Evolutionary conservation across 106 monocot genomes (phyloP).

Genomic region (Triglochin maritima): DNA sequence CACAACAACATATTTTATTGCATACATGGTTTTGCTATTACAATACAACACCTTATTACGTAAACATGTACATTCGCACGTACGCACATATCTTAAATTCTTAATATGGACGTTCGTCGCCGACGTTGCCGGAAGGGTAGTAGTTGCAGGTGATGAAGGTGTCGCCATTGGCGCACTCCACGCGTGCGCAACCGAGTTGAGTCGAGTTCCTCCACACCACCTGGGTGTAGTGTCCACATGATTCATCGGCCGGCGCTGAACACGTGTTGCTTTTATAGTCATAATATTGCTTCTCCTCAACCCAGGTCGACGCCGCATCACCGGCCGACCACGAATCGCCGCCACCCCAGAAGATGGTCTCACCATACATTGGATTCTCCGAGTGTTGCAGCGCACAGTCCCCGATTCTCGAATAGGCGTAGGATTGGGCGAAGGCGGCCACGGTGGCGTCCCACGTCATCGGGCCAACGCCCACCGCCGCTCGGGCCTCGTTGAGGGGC

Average conservation of each 20-base stretch:
- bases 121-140: conserved; percentile 31
- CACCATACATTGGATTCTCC: conserved; percentile 14
- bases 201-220: conserved; percentile 30
- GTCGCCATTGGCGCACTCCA: conserved; percentile 16
- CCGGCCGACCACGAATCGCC: conserved; percentile 7
- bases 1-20: too few relatives aligned
- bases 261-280: conserved; percentile 25
- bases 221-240: too few relatives aligned
- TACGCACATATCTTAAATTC: too few relatives aligned
- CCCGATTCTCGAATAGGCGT: conserved; percentile 16
- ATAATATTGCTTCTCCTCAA: conserved; percentile 20
- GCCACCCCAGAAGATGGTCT: conserved; percentile 44
- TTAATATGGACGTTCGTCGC: conserved; percentile 29
- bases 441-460: conserved; percentile 9
- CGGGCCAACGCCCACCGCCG: conserved; percentile 8
- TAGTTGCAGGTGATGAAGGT: conserved; percentile 36
- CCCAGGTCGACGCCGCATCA: conserved; percentile 30
- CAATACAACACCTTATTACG: too few relatives aligned
- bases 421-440: conserved; percentile 15
- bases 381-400: conserved; percentile 27
- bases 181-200: conserved; percentile 30
- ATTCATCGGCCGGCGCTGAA: conserved; percentile 25
- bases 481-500: conserved; percentile 4
- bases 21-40: too few relatives aligned
- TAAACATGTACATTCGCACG: too few relatives aligned